Base-by-base conservation (phyloP, 192 early-diverging fungal genomes). In the Entophlyctis luteolus region DNA sequence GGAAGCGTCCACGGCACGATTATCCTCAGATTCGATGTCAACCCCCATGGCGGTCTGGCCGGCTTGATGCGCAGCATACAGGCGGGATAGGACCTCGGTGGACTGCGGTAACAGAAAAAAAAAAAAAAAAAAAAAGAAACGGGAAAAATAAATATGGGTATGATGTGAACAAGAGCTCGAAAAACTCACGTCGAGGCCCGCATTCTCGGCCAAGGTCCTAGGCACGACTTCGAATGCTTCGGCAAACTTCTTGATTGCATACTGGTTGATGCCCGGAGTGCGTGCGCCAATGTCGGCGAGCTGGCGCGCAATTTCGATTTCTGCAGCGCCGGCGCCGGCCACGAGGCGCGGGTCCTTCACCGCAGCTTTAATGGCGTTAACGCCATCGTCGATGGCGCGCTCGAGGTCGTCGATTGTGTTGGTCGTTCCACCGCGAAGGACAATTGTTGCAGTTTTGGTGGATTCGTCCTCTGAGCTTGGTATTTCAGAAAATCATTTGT, bases 351-450 rank as follows among this genome's bases (percentile, higher is more conserved):
- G 55, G 77, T 97, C 92, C 74, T 89, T 91, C 37, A 88, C 87
- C 59, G 92, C 79, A 42, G 96, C 90, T 81, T 97, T 98, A 70
- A 98, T 85, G 27, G 91, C 87, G 73, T 97, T 98, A 71, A 98
- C 92, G 72, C 96, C 96, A 71, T 97, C 96, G 77, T 98, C 96
- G 32, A 98, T 83, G 18, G 96, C 94, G 52, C 96, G 90, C 79
- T 98, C 96, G 54, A 96, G 82, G 79, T 98, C 96, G 69, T 98
- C 96, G 73, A 98, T 86, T 60, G 86, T 79, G 80, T 98, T 98
- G 73, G 87, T 87, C 5, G 96, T 98, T 4, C 92, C 94, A 46
- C 96, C 96, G 70, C 96, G 92, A 53, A 98, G 81, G 33, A 98
- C 92, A 70, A 98, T 93, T 6, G 96, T 98, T 22, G 92, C 91